Evolutionary conservation across 345 rosid species (phyloP).

Genomic region (Dipteronia sinensis): DNA sequence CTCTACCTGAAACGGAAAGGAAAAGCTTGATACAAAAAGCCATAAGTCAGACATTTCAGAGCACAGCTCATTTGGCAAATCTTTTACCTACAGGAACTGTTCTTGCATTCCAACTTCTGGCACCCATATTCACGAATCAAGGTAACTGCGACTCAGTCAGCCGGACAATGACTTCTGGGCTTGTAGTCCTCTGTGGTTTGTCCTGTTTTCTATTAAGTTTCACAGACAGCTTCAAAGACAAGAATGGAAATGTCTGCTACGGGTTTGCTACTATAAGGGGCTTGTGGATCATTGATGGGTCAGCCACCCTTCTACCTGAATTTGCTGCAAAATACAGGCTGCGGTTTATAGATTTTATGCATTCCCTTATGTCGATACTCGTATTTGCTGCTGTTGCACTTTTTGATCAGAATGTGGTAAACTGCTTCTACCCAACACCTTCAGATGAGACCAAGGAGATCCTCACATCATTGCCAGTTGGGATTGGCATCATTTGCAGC

Average conservation of each 20-base stretch:
- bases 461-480: conserved; percentile 79
- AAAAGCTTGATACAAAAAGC: conserved; percentile 67
- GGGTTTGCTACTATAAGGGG: conserved; percentile 74
- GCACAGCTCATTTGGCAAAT: conserved; percentile 89
- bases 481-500: conserved; percentile 70
- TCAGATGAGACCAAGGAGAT: conserved; percentile 65
- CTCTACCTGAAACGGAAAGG: conserved; percentile 40
- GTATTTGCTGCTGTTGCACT: conserved; percentile 79
- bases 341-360: conserved; percentile 71
- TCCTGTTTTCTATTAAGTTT: conserved; percentile 74
- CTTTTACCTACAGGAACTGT: conserved; percentile 92
- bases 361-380: conserved; percentile 71
- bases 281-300: conserved; percentile 85
- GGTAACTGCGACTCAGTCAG: conserved; percentile 70
- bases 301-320: conserved; percentile 57
- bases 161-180: conserved; percentile 55
- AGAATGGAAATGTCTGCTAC: conserved; percentile 64
- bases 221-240: conserved; percentile 81
- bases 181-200: conserved; percentile 63
- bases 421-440: conserved; percentile 78
- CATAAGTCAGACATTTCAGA: conserved; percentile 76
- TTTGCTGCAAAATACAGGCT: conserved; percentile 51
- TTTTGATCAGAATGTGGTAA: conserved; percentile 70
- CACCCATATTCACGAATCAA: conserved; percentile 76
- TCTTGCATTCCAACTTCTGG: conserved; percentile 84